Evolutionary conservation across 495 filamentous ascomycete species (phyloP).

Genomic region (Polyplosphaeria fusca): DNA sequence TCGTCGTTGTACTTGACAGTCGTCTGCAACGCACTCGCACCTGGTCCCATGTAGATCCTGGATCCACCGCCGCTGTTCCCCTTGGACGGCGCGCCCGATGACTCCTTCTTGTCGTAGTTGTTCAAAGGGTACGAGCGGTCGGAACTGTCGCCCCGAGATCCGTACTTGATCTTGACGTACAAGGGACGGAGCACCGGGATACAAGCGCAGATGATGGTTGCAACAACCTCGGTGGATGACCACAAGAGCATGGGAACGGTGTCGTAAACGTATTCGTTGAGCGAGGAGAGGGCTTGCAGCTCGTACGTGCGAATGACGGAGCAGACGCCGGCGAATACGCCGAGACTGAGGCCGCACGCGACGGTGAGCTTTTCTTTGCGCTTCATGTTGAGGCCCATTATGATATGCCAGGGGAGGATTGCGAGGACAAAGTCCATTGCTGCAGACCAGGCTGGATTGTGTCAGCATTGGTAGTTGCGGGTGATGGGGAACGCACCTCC

Average conservation of each 20-base stretch:
- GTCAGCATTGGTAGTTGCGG: not conserved
- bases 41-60: not conserved
- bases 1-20: not conserved
- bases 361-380: constrained; percentile 20
- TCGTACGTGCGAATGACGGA: constrained; percentile 11
- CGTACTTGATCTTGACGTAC: constrained; percentile 5
- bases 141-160: not conserved
- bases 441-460: constrained; percentile 14
- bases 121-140: not conserved
- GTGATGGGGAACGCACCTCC: not conserved
- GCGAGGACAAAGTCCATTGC: constrained; percentile 23
- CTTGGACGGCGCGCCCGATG: not conserved
- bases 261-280: constrained; percentile 34
- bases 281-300: constrained; percentile 10
- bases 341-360: constrained; percentile 9
- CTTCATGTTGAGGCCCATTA: constrained; percentile 19
- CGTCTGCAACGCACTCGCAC: not conserved
- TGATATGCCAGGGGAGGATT: constrained; percentile 14
- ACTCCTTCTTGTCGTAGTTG: not conserved
- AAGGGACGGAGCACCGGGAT: constrained; percentile 37
- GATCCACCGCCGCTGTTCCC: not conserved
- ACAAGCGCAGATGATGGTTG: constrained; percentile 48
- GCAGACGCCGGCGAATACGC: constrained; percentile 21
- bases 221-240: constrained; percentile 46
- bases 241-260: constrained; percentile 45